Conservation (phyloP, 768 basidiomycete genomes). For the Russula vinacea region DNA sequence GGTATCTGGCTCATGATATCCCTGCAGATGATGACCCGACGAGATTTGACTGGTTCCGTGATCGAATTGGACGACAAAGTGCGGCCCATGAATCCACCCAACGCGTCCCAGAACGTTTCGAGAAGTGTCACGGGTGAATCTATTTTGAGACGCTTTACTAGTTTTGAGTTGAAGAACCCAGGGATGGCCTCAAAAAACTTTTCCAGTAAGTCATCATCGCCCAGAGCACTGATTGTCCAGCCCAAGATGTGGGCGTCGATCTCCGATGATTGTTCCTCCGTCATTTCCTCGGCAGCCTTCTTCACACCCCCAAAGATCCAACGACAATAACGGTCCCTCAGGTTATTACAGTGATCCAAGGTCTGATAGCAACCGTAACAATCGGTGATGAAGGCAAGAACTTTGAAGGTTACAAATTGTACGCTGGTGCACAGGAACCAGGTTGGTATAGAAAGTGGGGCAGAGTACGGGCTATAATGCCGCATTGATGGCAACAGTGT, state of each 20-base stretch:
- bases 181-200: conserved; percentile 11
- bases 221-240: not conserved
- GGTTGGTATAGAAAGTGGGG: not conserved
- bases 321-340: too few species aligned
- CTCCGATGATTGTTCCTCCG: not conserved
- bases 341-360: too few species aligned
- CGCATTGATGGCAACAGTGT: conserved; percentile 1
- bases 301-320: not conserved
- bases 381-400: not conserved
- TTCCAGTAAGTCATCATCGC: conserved; percentile 9
- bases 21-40: not conserved
- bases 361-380: too few species aligned
- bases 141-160: too few species aligned
- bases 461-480: conserved; percentile 3
- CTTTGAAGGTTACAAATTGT: not conserved
- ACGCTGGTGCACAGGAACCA: not conserved
- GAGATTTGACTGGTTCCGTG: not conserved
- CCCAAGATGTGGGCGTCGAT: not conserved
- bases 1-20: not conserved
- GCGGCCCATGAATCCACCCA: not conserved
- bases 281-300: not conserved
- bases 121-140: not conserved
- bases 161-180: not conserved
- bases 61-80: conserved; percentile 1
- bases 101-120: not conserved